Evolutionary conservation across 2,329 filamentous ascomycete genomes (phyloP).

Genomic region (Colletotrichum brevisporum): DNA sequence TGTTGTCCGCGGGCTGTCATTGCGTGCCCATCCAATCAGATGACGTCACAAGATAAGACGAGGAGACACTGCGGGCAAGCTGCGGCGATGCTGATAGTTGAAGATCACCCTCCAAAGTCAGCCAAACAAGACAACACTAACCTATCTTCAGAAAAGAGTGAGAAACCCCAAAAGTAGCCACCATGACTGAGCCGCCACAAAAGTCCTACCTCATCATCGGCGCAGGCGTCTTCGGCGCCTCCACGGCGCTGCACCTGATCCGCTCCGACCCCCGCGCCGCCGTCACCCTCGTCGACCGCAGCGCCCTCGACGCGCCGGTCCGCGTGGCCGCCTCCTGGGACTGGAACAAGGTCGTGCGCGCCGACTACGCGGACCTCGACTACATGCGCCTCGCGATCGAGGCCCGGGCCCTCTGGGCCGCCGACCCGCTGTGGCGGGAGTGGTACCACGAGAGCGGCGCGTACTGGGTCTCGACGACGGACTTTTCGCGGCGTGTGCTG

Average conservation of each 20-base stretch:
- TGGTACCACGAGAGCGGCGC: constrained; percentile 53
- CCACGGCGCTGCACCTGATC: constrained; percentile 64
- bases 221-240: constrained; percentile 64
- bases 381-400: constrained; percentile 50
- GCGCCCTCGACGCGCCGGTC: constrained; percentile 43
- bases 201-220: constrained; percentile 59
- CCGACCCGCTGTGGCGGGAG: constrained; percentile 46
- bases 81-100: neutral
- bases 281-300: constrained; percentile 47
- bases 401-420: constrained; percentile 48
- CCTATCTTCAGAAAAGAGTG: neutral
- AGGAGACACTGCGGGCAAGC: constrained; percentile 22
- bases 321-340: constrained; percentile 49
- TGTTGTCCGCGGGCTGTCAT: neutral
- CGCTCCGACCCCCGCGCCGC: constrained; percentile 35
- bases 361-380: constrained; percentile 51
- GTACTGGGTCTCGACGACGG: constrained; percentile 53
- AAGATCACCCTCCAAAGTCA: neutral
- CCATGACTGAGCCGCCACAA: neutral
- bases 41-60: constrained; percentile 36
- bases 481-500: constrained; percentile 51
- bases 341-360: constrained; percentile 55
- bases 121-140: neutral
- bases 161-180: neutral
- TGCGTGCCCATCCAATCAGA: constrained; percentile 24